phyloP scores from a whole-genome alignment of 2,329 filamentous ascomycete genomes.

The Emergomyces pasteurianus region DNA sequence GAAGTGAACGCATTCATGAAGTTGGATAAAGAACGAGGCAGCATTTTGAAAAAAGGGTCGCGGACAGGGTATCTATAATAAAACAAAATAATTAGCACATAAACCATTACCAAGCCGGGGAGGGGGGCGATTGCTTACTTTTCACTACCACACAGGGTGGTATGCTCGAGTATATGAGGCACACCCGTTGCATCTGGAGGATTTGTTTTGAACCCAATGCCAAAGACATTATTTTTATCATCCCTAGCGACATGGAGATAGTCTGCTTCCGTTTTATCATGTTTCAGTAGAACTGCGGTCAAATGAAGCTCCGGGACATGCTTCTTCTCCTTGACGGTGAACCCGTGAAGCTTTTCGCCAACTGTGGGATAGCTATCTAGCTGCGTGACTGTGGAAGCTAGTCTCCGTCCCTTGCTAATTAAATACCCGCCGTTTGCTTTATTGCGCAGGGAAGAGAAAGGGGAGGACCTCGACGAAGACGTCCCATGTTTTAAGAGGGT shows the following conservation, averaged over 20 bases:
- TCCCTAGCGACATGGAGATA: conserved; percentile 92
- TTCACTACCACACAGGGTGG: conserved; percentile 86
- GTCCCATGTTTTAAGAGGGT: not conserved
- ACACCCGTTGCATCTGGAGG: conserved; percentile 92
- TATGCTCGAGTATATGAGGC: conserved; percentile 95
- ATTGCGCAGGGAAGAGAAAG: not conserved
- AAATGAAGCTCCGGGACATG: conserved; percentile 89
- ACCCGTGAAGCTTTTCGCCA: conserved; percentile 83
- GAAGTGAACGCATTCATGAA: conserved; percentile 99
- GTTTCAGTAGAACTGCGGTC: conserved; percentile 77
- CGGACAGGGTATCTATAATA: conserved; percentile 73
- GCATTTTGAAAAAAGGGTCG: conserved; percentile 99
- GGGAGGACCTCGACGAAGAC: not conserved
- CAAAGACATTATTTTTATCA: conserved; percentile 98
- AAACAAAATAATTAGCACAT: conserved; percentile 9
- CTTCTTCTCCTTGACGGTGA: conserved; percentile 78
- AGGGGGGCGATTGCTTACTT: conserved; percentile 49
- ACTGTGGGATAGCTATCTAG: conserved; percentile 62
- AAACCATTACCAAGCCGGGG: not conserved
- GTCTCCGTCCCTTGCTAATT: conserved; percentile 6
- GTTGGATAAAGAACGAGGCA: conserved; percentile 93
- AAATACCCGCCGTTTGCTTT: not conserved
- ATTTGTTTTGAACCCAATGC: conserved; percentile 98
- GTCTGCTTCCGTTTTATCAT: conserved; percentile 91
- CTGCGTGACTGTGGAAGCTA: conserved; percentile 56